Conservation (phyloP, 768 basidiomycete genomes). For the Kwoniella mangroviensis region DNA sequence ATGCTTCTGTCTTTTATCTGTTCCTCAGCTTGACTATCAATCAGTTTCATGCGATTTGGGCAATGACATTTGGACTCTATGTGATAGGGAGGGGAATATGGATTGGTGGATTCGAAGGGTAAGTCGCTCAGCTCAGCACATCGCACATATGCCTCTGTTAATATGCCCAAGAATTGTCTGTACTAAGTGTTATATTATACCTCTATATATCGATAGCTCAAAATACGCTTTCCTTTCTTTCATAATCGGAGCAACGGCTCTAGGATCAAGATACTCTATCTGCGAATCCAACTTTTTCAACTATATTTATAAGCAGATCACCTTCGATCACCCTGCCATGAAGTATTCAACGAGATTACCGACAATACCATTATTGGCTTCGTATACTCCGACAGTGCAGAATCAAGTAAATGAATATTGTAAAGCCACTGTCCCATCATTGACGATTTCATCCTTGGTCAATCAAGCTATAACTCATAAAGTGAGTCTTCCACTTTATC, state of each 20-base stretch:
- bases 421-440: neutral
- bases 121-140: slow-evolving; percentile 50
- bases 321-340: too few relatives aligned
- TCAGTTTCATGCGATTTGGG: slow-evolving; percentile 95
- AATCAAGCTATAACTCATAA: neutral
- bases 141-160: too few relatives aligned
- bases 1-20: slow-evolving; percentile 76
- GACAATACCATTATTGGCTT: neutral
- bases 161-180: too few relatives aligned
- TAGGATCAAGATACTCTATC: neutral
- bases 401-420: neutral
- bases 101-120: slow-evolving; percentile 75
- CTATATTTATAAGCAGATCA: too few relatives aligned
- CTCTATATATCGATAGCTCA: neutral
- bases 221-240: neutral
- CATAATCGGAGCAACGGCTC: neutral
- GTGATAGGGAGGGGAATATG: slow-evolving; percentile 86
- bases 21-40: slow-evolving; percentile 88
- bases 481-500: neutral
- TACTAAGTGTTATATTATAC: too few relatives aligned
- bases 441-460: neutral
- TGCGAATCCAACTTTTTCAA: neutral
- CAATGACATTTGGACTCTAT: slow-evolving; percentile 88
- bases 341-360: too few relatives aligned
- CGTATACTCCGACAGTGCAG: neutral